phyloP scores from a whole-genome alignment of 2,329 filamentous ascomycete genomes.

The Aspergillus quadrilineatus region DNA sequence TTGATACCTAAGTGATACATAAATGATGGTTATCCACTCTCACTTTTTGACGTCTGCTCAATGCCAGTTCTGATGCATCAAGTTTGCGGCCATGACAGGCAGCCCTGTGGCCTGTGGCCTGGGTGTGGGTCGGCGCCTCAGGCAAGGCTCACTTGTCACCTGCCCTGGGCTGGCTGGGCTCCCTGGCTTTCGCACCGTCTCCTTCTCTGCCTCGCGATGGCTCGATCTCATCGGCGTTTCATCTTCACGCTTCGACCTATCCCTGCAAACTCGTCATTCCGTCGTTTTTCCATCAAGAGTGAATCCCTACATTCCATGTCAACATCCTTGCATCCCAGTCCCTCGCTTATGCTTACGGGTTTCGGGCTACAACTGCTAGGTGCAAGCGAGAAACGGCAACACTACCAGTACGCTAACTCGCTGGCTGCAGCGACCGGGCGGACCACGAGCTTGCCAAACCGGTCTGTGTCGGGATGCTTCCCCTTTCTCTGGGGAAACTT shows the following conservation, averaged over 20 bases:
- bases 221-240: slow-evolving; percentile 7
- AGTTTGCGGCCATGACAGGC: not conserved
- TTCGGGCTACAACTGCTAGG: not conserved
- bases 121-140: not conserved
- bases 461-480: not conserved
- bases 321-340: not conserved
- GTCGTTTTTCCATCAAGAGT: not conserved
- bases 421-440: not conserved
- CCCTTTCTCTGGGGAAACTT: slow-evolving; percentile 12
- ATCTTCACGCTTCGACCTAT: not conserved
- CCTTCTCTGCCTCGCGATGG: not conserved
- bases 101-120: not conserved
- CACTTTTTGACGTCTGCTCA: too few species aligned
- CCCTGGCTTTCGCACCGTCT: not conserved
- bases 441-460: not conserved
- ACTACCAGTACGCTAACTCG: not conserved
- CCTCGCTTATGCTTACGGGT: not conserved
- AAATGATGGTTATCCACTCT: too few species aligned
- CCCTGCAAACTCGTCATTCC: not conserved
- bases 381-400: slow-evolving; percentile 5
- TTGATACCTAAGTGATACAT: too few species aligned
- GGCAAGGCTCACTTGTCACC: not conserved
- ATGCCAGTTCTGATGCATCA: too few species aligned
- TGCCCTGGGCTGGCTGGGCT: not conserved
- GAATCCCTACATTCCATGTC: not conserved